Percentiles rank a stretch among this genome's conserved stretches.
These are phyloP conservation scores for Allium cepa DNA, from an alignment of 106 monocot genomes.

Conservation along the genomic window DNA sequence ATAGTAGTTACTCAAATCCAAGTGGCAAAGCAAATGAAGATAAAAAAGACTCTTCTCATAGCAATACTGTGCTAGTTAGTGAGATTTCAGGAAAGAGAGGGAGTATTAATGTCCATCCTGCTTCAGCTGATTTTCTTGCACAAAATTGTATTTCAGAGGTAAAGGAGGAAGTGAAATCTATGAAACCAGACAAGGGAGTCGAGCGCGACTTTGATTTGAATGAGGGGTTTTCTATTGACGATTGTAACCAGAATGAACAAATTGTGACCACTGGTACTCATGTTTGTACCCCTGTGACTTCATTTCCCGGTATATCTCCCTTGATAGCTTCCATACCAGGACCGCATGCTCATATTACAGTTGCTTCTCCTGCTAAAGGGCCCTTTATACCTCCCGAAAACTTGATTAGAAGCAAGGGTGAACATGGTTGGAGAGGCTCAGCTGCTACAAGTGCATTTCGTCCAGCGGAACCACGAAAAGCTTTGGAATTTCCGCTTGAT, in stretches of 20 bases:
- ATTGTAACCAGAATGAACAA: conserved; percentile 28
- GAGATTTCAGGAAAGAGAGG: conserved; percentile 14
- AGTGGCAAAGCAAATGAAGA: conserved; percentile 9
- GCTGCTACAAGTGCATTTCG: conserved; percentile 85
- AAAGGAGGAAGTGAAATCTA: conserved; percentile 3
- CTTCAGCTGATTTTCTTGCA: conserved; percentile 3
- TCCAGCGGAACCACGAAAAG: conserved; percentile 67
- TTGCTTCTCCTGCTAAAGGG: conserved; percentile 69
- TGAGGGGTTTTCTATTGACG: conserved; percentile 49
- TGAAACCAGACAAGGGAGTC: conserved; percentile 7
- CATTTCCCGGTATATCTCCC: conserved; percentile 15
- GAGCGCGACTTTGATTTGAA: conserved; percentile 65
- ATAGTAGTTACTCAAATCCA: conserved; percentile 1
- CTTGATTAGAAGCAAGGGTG: conserved; percentile 37
- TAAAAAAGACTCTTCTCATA: background rate
- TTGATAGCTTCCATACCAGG: conserved; percentile 14
- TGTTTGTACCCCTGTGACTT: conserved; percentile 14
- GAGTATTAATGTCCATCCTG: background rate
- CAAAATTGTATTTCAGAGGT: conserved; percentile 7
- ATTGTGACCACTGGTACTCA: conserved; percentile 1
- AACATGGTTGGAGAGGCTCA: conserved; percentile 71
- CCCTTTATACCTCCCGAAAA: conserved; percentile 65
- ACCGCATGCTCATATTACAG: conserved; percentile 32
- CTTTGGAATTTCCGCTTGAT: conserved; percentile 44
- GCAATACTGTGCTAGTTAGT: background rate